A percentile compares a stretch with the other conserved stretches of the same genome.
Evolutionary conservation across 1,139 yeast genomes (phyloP).

Genomic region (Komagataea norvegica): DNA sequence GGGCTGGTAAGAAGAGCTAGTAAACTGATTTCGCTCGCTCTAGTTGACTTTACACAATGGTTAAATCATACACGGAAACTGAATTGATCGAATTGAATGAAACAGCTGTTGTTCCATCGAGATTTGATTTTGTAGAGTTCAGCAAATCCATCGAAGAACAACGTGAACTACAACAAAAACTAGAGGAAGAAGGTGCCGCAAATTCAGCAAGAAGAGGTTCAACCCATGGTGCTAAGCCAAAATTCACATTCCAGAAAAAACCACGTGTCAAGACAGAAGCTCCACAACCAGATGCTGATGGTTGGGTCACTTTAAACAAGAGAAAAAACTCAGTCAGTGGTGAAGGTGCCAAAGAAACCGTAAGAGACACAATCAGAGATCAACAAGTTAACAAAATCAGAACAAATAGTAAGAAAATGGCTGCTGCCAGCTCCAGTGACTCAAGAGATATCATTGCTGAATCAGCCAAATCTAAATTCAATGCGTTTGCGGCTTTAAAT

Average conservation of each 20-base stretch:
- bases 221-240: constrained; percentile 46
- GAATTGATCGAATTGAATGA: constrained; percentile 56
- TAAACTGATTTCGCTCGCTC: not conserved
- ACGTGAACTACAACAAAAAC: constrained; percentile 35
- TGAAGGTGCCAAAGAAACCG: constrained; percentile 44
- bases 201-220: constrained; percentile 54
- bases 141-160: constrained; percentile 63
- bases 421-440: constrained; percentile 69
- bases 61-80: constrained; percentile 67
- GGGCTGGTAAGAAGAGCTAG: not conserved
- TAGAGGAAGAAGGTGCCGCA: constrained; percentile 30
- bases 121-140: constrained; percentile 61
- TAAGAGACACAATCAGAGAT: constrained; percentile 43
- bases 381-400: constrained; percentile 49
- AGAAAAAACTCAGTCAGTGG: constrained; percentile 42
- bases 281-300: constrained; percentile 61
- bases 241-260: constrained; percentile 50
- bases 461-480: constrained; percentile 59
- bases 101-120: constrained; percentile 54
- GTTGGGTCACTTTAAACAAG: constrained; percentile 69
- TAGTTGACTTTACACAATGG: constrained; percentile 32
- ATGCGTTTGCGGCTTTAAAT: constrained; percentile 75
- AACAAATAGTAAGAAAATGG: constrained; percentile 70
- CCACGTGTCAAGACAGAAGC: constrained; percentile 35
- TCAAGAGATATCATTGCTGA: constrained; percentile 66